A percentile compares a stretch with the other conserved stretches of the same genome.
Conservation (phyloP, 768 basidiomycete genomes). For the Tulasnella sp. region DNA sequence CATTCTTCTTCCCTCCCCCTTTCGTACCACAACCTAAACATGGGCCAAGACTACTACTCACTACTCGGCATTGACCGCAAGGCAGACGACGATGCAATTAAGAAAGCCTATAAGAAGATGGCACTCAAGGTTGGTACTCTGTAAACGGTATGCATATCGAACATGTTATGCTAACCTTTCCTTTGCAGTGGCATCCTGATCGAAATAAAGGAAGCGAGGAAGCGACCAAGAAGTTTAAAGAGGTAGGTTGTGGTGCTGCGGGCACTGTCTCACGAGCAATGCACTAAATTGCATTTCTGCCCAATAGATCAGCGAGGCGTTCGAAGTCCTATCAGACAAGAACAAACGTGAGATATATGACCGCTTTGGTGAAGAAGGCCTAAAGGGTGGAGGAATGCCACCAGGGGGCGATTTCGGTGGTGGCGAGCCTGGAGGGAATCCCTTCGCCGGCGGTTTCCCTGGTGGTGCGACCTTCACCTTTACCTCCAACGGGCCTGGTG, state of each 20-base stretch:
- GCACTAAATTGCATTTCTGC: not conserved
- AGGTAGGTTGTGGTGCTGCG: slow-evolving; percentile 53
- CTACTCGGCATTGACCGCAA: slow-evolving; percentile 70
- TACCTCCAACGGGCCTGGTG: slow-evolving; percentile 54
- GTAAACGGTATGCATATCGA: not conserved
- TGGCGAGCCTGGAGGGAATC: slow-evolving; percentile 47
- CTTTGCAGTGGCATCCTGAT: slow-evolving; percentile 95
- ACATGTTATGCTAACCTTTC: slow-evolving; percentile 41
- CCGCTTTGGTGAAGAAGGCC: slow-evolving; percentile 93
- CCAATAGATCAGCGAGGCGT: slow-evolving; percentile 85
- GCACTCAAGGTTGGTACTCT: slow-evolving; percentile 47
- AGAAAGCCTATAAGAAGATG: slow-evolving; percentile 95
- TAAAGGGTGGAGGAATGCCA: slow-evolving; percentile 67
- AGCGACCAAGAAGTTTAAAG: slow-evolving; percentile 88
- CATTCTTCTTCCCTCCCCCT: slow-evolving; percentile 3
- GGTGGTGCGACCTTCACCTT: slow-evolving; percentile 61
- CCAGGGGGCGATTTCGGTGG: slow-evolving; percentile 46
- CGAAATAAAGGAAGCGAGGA: slow-evolving; percentile 79
- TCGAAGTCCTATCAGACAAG: slow-evolving; percentile 90
- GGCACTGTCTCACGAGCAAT: not conserved
- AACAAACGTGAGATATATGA: slow-evolving; percentile 86
- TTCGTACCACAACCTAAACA: not conserved
- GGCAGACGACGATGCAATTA: slow-evolving; percentile 80
- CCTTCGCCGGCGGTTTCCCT: slow-evolving; percentile 47
- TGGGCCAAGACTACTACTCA: slow-evolving; percentile 82